A percentile compares a stretch with the other conserved stretches of the same genome.
These are phyloP conservation scores for Hypoxylon lienhwacheense DNA, from an alignment of 495 filamentous ascomycete species.

Conservation along the genomic window DNA sequence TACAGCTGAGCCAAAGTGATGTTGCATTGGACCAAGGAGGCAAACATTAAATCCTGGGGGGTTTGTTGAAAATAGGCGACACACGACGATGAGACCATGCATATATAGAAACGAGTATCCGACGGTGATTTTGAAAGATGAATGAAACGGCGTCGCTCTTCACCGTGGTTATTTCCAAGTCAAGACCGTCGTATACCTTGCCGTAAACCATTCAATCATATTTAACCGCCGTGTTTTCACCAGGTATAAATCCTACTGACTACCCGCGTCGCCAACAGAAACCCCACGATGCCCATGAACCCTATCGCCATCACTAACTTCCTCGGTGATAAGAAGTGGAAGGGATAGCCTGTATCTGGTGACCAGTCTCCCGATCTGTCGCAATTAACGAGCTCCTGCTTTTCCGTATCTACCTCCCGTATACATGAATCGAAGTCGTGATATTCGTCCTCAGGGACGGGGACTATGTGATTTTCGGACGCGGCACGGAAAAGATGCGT, in stretches of 20 bases:
- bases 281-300: conserved; percentile 18
- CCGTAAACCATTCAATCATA: too few relatives aligned
- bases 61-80: conserved; percentile 2
- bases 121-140: conserved; percentile 3
- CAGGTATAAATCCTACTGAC: conserved; percentile 20
- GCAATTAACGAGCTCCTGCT: conserved; percentile 13
- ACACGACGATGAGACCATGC: conserved; percentile 15
- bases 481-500: not conserved
- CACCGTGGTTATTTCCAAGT: conserved; percentile 12
- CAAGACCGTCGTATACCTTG: too few relatives aligned
- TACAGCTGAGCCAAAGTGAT: conserved; percentile 10
- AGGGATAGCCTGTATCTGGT: not conserved
- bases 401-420: conserved; percentile 21
- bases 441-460: not conserved
- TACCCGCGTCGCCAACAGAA: conserved; percentile 20
- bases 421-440: not conserved
- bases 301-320: conserved; percentile 11
- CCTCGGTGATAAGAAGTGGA: conserved; percentile 5
- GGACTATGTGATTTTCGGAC: not conserved
- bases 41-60: not conserved
- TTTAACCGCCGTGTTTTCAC: conserved; percentile 17
- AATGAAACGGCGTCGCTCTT: conserved; percentile 4
- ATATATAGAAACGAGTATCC: conserved; percentile 11
- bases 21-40: not conserved
- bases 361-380: conserved; percentile 1